phyloP scores from a whole-genome alignment of 192 early-diverging fungal species.

The Entophlyctis luteolus region DNA sequence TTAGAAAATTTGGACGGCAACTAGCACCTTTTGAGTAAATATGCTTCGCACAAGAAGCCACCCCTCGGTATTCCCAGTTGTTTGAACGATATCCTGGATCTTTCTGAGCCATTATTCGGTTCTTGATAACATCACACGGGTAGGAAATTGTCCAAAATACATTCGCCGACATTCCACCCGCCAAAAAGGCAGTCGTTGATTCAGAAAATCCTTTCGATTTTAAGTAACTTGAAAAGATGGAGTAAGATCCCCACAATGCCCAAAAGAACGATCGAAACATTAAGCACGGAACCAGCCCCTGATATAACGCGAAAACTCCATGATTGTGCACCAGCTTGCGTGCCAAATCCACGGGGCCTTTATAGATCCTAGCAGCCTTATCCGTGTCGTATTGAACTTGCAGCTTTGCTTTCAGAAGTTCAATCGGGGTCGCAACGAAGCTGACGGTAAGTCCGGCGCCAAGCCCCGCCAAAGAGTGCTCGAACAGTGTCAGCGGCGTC shows the following conservation, averaged over 20 bases:
- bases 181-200: conserved; percentile 40
- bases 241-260: conserved; percentile 67
- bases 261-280: conserved; percentile 84
- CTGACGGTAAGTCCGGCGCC: conserved; percentile 83
- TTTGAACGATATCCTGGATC: conserved; percentile 19
- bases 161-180: conserved; percentile 76
- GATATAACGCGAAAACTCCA: conserved; percentile 76
- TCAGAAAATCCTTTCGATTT: conserved; percentile 37
- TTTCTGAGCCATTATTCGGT: conserved; percentile 88
- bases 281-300: conserved; percentile 79
- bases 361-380: conserved; percentile 49
- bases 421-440: conserved; percentile 85
- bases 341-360: conserved; percentile 82
- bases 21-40: conserved; percentile 35
- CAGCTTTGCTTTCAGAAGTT: conserved; percentile 88
- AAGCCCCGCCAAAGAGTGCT: conserved; percentile 82
- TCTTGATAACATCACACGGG: conserved; percentile 86
- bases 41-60: conserved; percentile 50
- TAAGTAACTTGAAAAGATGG: conserved; percentile 57
- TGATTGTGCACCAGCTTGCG: conserved; percentile 68
- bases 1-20: background rate
- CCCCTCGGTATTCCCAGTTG: conserved; percentile 51
- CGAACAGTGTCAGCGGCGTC: conserved; percentile 53
- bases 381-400: conserved; percentile 80
- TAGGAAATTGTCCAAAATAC: conserved; percentile 85